phyloP scores from a whole-genome alignment of 495 filamentous ascomycete genomes.

The Xylaria scruposa region DNA sequence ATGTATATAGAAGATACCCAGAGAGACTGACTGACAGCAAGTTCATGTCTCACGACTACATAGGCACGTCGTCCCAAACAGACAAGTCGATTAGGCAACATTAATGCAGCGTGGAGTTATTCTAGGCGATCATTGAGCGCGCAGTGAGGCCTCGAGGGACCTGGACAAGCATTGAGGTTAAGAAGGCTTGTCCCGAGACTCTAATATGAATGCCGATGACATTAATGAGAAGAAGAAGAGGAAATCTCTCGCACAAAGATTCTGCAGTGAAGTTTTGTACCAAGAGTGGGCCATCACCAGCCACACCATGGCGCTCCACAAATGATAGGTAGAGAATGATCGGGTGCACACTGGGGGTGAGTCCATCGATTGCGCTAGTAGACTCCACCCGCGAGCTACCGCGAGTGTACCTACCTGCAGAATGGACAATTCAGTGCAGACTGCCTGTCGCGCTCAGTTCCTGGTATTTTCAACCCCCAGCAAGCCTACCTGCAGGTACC shows the following conservation, averaged over 20 bases:
- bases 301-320: conserved; percentile 8
- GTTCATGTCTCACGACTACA: conserved; percentile 54
- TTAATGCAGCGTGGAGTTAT: conserved; percentile 67
- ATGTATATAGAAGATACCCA: conserved; percentile 19
- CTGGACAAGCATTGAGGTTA: conserved; percentile 90
- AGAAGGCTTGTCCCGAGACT: conserved; percentile 93
- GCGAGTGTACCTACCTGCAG: not conserved
- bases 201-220: conserved; percentile 98
- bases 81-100: conserved; percentile 62
- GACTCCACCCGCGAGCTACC: not conserved
- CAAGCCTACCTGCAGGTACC: not conserved
- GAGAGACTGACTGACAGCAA: conserved; percentile 2
- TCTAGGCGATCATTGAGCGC: conserved; percentile 99
- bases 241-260: not conserved
- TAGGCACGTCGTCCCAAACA: conserved; percentile 53
- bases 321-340: not conserved
- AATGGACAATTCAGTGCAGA: not conserved
- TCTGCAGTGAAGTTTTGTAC: conserved; percentile 11
- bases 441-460: conserved; percentile 1
- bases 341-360: not conserved
- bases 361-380: not conserved
- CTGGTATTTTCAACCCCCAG: conserved; percentile 20
- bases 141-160: conserved; percentile 78
- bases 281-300: not conserved
- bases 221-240: conserved; percentile 66